Base-by-base conservation (phyloP, 306 rosid species). In the Ammopiptanthus mongolicus region DNA sequence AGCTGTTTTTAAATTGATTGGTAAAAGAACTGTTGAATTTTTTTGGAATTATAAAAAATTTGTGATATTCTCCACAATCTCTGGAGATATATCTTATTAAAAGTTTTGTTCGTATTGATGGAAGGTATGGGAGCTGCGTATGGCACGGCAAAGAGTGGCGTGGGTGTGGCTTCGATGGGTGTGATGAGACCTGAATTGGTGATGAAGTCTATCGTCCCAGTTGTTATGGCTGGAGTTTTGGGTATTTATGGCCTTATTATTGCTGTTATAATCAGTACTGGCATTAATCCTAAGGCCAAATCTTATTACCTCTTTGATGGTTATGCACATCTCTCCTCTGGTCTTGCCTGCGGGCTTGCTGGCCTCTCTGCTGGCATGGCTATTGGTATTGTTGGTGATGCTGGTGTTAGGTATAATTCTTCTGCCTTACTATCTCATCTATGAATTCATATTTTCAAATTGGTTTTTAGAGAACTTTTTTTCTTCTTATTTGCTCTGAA, bases 331-430 rank as follows among this genome's bases (percentile, higher is more conserved):
- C 92, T 91, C 71, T 91, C 97, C 1, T 91, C 97, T 73, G 97
- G 97, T 71, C 97, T 91, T 81, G 90, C 96, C 64, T 91, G 96
- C 51, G 96, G 96, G 0, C 87, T 91, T 51, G 97, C 97, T 13
- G 97, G 97, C 9, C 94, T 91, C 52, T 87, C 97, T 65, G 97
- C 97, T 13, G 97, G 97, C 58, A 91, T 91, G 97, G 97, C 97
- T 7, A 91, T 91, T 78, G 97, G 97, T 55, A 91, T 91, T 63
- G 97, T 91, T 69, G 97, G 97, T 17, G 97, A 91, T 77, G 97
- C 97, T 76, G 97, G 97, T 71, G 97, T 91, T 5, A 91, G 97
- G 97, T 91, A 89, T 77, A 22, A 34, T 79, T 10, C 58, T 61
- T 80, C 23, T 23, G 4, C 67, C 55, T 61, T 67, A 3, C 37